Conservation (phyloP, 768 basidiomycete genomes). For the Lactifluus piperatus region DNA sequence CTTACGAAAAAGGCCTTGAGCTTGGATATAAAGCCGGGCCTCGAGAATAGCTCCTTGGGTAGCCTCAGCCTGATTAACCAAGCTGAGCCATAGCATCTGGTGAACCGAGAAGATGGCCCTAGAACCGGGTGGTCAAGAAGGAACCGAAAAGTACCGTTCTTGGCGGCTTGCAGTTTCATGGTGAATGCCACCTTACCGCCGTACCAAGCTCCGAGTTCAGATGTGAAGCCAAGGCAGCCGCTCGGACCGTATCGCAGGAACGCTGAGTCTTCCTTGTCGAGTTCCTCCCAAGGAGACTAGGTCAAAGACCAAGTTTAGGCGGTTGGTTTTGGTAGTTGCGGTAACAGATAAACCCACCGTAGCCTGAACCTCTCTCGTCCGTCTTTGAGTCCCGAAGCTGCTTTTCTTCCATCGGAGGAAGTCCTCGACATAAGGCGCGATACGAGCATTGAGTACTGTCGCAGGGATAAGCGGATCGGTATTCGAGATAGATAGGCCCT, state of each 20-base stretch:
- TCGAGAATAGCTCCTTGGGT: slow-evolving; percentile 27
- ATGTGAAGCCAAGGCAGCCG: slow-evolving; percentile 34
- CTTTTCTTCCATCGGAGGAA: neutral
- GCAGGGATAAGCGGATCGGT: neutral
- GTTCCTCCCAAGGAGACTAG: slow-evolving; percentile 55
- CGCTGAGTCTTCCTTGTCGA: slow-evolving; percentile 45
- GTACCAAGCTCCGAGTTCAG: slow-evolving; percentile 38
- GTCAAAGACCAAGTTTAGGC: neutral
- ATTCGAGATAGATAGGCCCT: neutral
- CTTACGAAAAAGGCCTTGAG: slow-evolving; percentile 37
- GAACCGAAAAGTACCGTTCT: slow-evolving; percentile 28
- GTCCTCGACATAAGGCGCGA: neutral
- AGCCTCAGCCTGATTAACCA: slow-evolving; percentile 45
- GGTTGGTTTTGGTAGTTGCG: neutral
- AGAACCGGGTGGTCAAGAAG: slow-evolving; percentile 41
- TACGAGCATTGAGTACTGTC: neutral
- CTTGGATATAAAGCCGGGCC: slow-evolving; percentile 19
- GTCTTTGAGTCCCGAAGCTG: neutral
- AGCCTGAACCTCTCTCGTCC: neutral
- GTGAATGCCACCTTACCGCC: slow-evolving; percentile 54
- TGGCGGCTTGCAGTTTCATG: slow-evolving; percentile 28
- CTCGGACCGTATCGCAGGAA: slow-evolving; percentile 26
- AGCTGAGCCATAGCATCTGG: slow-evolving; percentile 57
- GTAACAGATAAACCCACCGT: slow-evolving; percentile 4
- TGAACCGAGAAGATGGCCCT: slow-evolving; percentile 47